Conservation (phyloP, 371 early-diverging fungal genomes). For the Dichotomocladium elegans region DNA sequence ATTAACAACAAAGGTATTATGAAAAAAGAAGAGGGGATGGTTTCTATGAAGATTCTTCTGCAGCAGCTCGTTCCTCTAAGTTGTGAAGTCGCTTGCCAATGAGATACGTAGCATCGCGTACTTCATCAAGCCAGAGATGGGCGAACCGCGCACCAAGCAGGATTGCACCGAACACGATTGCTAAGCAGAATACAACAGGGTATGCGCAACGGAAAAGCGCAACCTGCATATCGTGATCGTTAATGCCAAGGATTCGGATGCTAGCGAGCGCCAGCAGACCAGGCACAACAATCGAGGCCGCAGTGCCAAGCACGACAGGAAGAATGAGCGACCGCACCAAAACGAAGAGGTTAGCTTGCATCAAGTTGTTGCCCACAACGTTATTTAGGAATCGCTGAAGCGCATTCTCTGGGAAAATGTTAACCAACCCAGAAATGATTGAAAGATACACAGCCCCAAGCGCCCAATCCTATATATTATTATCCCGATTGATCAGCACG, state of each 20-base stretch:
- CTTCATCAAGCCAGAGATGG: constrained; percentile 44
- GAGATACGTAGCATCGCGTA: constrained; percentile 60
- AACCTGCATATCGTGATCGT: constrained; percentile 13
- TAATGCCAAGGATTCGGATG: constrained; percentile 10
- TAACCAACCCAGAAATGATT: constrained; percentile 41
- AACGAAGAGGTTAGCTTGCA: constrained; percentile 18
- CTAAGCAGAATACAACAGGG: constrained; percentile 22
- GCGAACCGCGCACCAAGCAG: constrained; percentile 15
- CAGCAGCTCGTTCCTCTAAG: constrained; percentile 19
- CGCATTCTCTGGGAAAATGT: constrained; percentile 43
- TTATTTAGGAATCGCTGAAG: constrained; percentile 27
- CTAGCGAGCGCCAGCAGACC: constrained; percentile 15
- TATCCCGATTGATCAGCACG: not conserved
- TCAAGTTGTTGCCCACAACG: constrained; percentile 24
- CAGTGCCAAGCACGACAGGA: constrained; percentile 21
- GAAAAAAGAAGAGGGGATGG: not conserved
- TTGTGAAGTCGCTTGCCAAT: constrained; percentile 62
- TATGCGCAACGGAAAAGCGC: constrained; percentile 31
- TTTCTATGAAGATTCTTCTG: not conserved
- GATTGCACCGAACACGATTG: constrained; percentile 2
- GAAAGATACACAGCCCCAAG: constrained; percentile 56
- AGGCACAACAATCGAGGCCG: constrained; percentile 16
- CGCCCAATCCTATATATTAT: constrained; percentile 49
- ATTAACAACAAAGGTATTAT: not conserved
- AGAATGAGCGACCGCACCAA: constrained; percentile 30